Conservation (phyloP, 2,329 filamentous ascomycete genomes). For the Colletotrichum sp. region DNA sequence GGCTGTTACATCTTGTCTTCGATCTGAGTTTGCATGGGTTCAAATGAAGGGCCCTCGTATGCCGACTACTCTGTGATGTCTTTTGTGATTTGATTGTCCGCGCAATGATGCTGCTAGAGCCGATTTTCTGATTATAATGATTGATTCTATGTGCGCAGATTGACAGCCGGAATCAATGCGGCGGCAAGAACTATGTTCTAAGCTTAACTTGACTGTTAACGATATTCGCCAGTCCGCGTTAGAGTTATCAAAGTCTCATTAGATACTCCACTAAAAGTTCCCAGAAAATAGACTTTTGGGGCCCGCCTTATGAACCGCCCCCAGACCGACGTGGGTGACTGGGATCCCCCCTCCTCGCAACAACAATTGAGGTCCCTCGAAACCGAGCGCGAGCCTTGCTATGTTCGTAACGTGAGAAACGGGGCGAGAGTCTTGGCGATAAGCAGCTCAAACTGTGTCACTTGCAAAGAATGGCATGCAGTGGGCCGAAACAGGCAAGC, state of each 20-base stretch:
- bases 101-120: neutral
- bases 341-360: neutral
- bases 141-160: neutral
- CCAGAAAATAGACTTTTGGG: neutral
- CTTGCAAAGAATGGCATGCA: neutral
- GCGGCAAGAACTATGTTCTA: neutral
- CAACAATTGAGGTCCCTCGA: neutral
- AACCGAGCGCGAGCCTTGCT: neutral
- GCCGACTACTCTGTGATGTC: neutral
- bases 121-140: neutral
- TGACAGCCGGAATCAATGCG: neutral
- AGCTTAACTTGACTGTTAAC: neutral
- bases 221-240: neutral
- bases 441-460: neutral
- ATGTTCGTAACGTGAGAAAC: neutral
- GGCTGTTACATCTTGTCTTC: neutral
- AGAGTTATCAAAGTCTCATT: neutral
- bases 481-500: neutral
- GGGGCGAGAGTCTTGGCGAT: neutral
- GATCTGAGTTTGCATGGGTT: neutral
- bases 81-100: neutral
- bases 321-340: neutral
- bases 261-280: neutral
- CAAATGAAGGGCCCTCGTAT: neutral
- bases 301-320: neutral